phyloP scores from a whole-genome alignment of 148 eudicot genomes.

The Dianthus caryophyllus region DNA sequence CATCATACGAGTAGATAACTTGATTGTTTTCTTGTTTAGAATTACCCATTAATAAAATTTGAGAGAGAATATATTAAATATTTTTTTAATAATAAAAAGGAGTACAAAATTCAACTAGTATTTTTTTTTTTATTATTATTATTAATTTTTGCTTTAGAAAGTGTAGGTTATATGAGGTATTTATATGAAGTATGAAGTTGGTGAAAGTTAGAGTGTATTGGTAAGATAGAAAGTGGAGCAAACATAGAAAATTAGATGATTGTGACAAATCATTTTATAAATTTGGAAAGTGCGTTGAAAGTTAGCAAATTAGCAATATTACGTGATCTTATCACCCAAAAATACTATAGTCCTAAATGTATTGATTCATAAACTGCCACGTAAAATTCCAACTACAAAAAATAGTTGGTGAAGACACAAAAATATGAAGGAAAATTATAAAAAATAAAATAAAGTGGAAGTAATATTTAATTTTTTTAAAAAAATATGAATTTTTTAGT shows the following conservation, averaged over 20 bases:
- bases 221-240: conserved; percentile 11
- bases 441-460: background rate
- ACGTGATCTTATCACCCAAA: background rate
- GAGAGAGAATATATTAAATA: background rate
- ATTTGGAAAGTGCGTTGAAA: conserved; percentile 30
- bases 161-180: conserved; percentile 19
- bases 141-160: background rate
- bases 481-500: too few relatives aligned
- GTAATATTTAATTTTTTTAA: too few relatives aligned
- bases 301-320: background rate
- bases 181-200: conserved; percentile 26
- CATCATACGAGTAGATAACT: conserved; percentile 3
- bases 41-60: conserved; percentile 19
- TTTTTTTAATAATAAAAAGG: background rate
- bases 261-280: conserved; percentile 4
- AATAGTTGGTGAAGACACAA: conserved; percentile 14
- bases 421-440: too few relatives aligned
- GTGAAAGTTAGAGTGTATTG: conserved; percentile 29
- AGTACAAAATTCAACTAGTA: background rate
- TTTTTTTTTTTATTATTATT: too few relatives aligned
- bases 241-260: background rate
- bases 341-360: background rate
- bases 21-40: conserved; percentile 14
- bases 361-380: conserved; percentile 28
- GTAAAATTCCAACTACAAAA: conserved; percentile 33